Evolutionary conservation across 148 eudicot genomes (phyloP), one percentile per base, ranked within the genome.

Genomic region (Silene conica): DNA sequence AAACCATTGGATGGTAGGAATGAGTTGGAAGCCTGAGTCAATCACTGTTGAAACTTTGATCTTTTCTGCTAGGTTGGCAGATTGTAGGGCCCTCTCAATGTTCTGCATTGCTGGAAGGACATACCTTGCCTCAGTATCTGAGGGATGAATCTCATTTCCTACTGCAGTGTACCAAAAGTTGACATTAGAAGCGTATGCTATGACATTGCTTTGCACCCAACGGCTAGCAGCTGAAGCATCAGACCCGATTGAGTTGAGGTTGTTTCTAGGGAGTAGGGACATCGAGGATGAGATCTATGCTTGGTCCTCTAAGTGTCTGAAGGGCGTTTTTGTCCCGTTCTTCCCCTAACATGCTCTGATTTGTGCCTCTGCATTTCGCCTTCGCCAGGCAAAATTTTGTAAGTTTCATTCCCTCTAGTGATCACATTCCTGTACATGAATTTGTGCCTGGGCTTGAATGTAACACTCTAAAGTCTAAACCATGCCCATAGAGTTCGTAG

Each of bases 81-180:
- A 57, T 3, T 28, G 34, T 15, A 87, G 74, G 46, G 87, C 88
- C 11, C 54, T 83, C 26, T 23, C 79, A 45, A 87, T 68, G 64
- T 87, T 87, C 54, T 63, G 77, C 86, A 87, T 82, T 26, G 88
- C 90, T 0, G 85, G 86, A 65, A 82, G 78, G 56, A 87, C 74
- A 20, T 72, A 81, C 8, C 56, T 71, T n/a, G 82, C 87, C 62
- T 70, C 76, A 8, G 76, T 21, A 5, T 82, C 72, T 4, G 25
- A 20, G 0, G 90, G 85, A 55, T 67, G 61, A 31, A 87, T 71
- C 60, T 80, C 86, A 19, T 87, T 87, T 43, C 90, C 90, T 6
- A 87, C 90, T 14, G 88, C 74, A n/a, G 85, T 87, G 83, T 85
- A 87, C 0, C 75, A 58, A 63, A 86, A 78, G 26, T 80, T 80